phyloP scores from a whole-genome alignment of 2,329 filamentous ascomycete species.

The Periglandula ipomoeae region DNA sequence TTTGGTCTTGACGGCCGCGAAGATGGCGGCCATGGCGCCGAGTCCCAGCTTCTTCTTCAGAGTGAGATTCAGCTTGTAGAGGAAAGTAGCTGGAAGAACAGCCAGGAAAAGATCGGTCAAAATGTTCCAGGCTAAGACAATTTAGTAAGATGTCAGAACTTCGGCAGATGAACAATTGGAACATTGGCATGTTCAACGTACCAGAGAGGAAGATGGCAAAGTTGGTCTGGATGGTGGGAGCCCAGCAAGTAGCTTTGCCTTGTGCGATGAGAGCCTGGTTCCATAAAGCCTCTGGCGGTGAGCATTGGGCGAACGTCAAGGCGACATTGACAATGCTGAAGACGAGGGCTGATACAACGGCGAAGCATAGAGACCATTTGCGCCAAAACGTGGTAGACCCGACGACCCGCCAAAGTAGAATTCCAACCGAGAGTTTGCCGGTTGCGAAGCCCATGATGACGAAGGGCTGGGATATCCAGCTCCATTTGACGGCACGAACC shows the following conservation, averaged over 20 bases:
- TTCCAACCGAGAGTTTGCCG: slow-evolving; percentile 6
- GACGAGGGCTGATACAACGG: background rate
- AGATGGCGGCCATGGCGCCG: slow-evolving; percentile 2
- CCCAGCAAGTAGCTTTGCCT: background rate
- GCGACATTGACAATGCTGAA: background rate
- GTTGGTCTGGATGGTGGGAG: background rate
- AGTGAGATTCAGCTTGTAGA: slow-evolving; percentile 4
- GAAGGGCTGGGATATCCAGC: slow-evolving; percentile 6
- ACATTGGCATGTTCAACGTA: background rate
- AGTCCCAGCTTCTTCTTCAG: slow-evolving; percentile 4
- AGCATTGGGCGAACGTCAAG: slow-evolving; percentile 6
- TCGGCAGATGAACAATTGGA: too few species aligned
- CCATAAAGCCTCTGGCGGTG: slow-evolving; percentile 3
- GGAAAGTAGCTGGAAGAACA: slow-evolving; percentile 3
- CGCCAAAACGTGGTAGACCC: slow-evolving; percentile 6
- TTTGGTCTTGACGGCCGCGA: slow-evolving; percentile 5
- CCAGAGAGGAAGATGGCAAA: slow-evolving; percentile 6
- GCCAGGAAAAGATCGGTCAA: slow-evolving; percentile 5
- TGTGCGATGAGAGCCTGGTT: background rate
- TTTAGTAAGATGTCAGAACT: too few species aligned
- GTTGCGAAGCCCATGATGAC: slow-evolving; percentile 6
- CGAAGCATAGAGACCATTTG: slow-evolving; percentile 1
- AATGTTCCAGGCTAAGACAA: slow-evolving; percentile 5
- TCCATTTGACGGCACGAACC: background rate
- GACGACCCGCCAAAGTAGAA: slow-evolving; percentile 6